Evolutionary conservation across 1,139 yeast species (phyloP).

Genomic region (Nematodospora anomalae): DNA sequence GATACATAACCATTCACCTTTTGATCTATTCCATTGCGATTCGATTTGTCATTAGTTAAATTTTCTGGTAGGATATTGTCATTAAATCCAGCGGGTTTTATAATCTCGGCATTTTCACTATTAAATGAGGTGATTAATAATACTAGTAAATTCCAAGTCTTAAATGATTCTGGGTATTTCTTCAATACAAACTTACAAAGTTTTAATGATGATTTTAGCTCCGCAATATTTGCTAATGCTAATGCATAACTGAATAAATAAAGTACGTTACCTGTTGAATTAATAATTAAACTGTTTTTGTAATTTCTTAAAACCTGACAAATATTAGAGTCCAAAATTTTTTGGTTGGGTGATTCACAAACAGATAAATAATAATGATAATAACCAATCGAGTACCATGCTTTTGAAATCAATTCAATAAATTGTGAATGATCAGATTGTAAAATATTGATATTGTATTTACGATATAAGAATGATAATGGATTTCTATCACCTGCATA

Average conservation of each 20-base stretch:
- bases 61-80: constrained; percentile 12
- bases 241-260: constrained; percentile 41
- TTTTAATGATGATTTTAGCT: constrained; percentile 32
- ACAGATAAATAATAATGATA: constrained; percentile 32
- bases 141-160: constrained; percentile 47
- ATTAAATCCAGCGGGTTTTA: constrained; percentile 13
- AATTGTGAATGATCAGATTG: constrained; percentile 32
- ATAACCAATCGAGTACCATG: constrained; percentile 43
- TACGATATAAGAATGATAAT: constrained; percentile 40
- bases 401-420: constrained; percentile 32
- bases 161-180: constrained; percentile 45
- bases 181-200: constrained; percentile 46
- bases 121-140: constrained; percentile 33
- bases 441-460: constrained; percentile 36
- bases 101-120: constrained; percentile 23
- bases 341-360: constrained; percentile 28
- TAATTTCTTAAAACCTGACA: constrained; percentile 23
- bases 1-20: constrained; percentile 4
- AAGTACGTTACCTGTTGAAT: constrained; percentile 37
- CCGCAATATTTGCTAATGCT: constrained; percentile 30
- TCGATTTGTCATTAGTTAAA: constrained; percentile 9
- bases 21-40: constrained; percentile 8
- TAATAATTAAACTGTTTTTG: constrained; percentile 40
- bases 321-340: constrained; percentile 21
- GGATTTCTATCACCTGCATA: constrained; percentile 19